phyloP scores from a whole-genome alignment of 2,329 filamentous ascomycete genomes.

The Cladosporium sp. region DNA sequence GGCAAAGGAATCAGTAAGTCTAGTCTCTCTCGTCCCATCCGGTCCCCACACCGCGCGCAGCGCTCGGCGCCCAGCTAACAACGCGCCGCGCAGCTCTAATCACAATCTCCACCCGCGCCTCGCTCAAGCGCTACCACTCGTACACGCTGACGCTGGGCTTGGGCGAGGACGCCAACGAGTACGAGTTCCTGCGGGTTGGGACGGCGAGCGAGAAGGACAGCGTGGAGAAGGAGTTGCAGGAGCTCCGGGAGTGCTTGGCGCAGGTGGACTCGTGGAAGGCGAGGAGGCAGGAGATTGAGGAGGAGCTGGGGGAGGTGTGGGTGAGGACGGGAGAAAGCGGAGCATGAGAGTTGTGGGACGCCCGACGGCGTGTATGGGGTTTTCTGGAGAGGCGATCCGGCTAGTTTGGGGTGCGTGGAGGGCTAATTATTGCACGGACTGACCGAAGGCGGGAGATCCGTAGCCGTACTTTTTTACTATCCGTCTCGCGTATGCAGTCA shows the following conservation, averaged over 20 bases:
- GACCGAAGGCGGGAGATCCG: neutral
- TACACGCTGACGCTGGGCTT: slow-evolving; percentile 81
- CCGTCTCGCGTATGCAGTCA: too few relatives aligned
- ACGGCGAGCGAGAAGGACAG: slow-evolving; percentile 89
- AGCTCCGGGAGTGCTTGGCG: slow-evolving; percentile 70
- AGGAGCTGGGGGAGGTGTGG: slow-evolving; percentile 64
- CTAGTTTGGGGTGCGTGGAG: neutral
- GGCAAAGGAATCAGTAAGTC: slow-evolving; percentile 83
- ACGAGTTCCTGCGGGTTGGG: slow-evolving; percentile 90
- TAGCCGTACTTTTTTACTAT: neutral
- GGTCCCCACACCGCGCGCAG: neutral
- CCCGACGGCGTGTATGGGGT: slow-evolving; percentile 4
- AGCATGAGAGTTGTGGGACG: neutral
- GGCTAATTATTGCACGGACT: neutral
- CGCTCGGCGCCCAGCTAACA: slow-evolving; percentile 4
- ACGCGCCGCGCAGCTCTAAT: slow-evolving; percentile 61
- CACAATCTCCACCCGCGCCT: slow-evolving; percentile 90
- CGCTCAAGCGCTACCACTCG: slow-evolving; percentile 90
- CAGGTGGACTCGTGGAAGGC: slow-evolving; percentile 81
- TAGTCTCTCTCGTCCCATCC: slow-evolving; percentile 6
- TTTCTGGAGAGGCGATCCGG: neutral
- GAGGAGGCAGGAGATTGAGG: slow-evolving; percentile 67
- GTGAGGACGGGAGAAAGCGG: slow-evolving; percentile 5
- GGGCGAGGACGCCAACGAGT: slow-evolving; percentile 74
- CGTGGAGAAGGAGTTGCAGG: slow-evolving; percentile 83